Percentiles rank a stretch among this genome's conserved stretches.
These are phyloP conservation scores for Microsporum ferrugineum DNA, from an alignment of 2,329 filamentous ascomycete genomes.

Conservation along the genomic window DNA sequence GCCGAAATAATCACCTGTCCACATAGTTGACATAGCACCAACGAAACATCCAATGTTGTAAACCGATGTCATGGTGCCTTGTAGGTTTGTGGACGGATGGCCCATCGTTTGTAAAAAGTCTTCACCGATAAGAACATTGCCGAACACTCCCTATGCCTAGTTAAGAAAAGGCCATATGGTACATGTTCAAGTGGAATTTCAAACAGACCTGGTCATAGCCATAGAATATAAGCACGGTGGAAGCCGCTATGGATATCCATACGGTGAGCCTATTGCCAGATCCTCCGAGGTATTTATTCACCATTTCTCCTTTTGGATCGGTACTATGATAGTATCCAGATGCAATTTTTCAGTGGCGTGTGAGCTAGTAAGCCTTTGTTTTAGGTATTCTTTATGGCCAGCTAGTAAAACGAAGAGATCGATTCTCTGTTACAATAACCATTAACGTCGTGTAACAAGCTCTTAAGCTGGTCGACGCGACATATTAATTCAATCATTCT, in stretches of 20 bases:
- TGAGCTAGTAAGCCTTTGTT: neutral
- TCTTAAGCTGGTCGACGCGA: neutral
- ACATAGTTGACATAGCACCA: constrained; percentile 3
- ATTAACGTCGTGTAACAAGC: neutral
- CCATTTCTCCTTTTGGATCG: constrained; percentile 23
- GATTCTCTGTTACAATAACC: too few species aligned
- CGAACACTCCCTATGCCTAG: constrained; percentile 12
- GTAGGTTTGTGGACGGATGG: constrained; percentile 10
- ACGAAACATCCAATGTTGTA: constrained; percentile 32
- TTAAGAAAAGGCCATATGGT: neutral
- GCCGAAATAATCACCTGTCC: constrained; percentile 17
- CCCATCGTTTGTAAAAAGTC: constrained; percentile 14
- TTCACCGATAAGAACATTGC: constrained; percentile 13
- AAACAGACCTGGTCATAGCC: constrained; percentile 33
- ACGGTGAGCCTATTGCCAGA: constrained; percentile 41
- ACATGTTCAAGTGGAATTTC: neutral
- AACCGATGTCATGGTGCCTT: constrained; percentile 14
- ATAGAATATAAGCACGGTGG: constrained; percentile 42
- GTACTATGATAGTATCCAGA: neutral
- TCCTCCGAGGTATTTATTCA: constrained; percentile 40
- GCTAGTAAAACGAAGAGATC: neutral
- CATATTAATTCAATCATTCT: neutral
- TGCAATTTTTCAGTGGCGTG: neutral
- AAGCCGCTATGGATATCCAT: constrained; percentile 43
- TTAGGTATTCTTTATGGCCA: neutral